Evolutionary conservation across 108 stramenopile genomes (phyloP).

Genomic region (Skeletonema grethae): DNA sequence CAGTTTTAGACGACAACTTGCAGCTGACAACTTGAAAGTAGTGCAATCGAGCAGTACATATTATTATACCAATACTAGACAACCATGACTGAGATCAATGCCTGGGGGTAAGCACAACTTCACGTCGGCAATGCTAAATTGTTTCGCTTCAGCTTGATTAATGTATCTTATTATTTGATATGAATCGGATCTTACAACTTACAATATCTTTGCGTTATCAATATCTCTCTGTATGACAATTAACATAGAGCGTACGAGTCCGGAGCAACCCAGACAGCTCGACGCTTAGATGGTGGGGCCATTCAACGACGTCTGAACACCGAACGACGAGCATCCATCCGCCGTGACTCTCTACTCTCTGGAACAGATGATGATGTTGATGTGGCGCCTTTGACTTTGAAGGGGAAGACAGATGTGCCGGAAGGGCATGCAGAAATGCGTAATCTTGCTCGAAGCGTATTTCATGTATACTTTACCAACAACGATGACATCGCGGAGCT

Average conservation of each 20-base stretch:
- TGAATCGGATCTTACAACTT: not conserved
- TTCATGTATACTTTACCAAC: constrained; percentile 16
- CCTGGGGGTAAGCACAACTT: constrained; percentile 17
- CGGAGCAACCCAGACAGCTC: not conserved
- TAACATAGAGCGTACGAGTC: not conserved
- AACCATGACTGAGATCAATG: constrained; percentile 23
- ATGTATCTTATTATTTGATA: no score
- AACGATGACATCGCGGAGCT: not conserved
- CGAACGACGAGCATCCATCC: no score
- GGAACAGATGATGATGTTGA: constrained; percentile 21
- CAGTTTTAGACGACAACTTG: no score
- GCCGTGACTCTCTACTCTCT: not conserved
- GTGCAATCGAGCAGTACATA: no score
- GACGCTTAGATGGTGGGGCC: not conserved
- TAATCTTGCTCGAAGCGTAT: constrained; percentile 9
- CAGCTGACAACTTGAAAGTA: no score
- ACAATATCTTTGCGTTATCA: not conserved
- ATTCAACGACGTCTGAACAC: not conserved
- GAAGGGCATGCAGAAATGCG: not conserved
- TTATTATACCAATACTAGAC: no score
- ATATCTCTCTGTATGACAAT: not conserved
- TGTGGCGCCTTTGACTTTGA: not conserved
- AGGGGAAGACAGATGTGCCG: not conserved
- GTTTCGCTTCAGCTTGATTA: no score
- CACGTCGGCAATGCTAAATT: no score